Conservation (phyloP, 179 eudicot species). For the Patellifolia procumbens region DNA sequence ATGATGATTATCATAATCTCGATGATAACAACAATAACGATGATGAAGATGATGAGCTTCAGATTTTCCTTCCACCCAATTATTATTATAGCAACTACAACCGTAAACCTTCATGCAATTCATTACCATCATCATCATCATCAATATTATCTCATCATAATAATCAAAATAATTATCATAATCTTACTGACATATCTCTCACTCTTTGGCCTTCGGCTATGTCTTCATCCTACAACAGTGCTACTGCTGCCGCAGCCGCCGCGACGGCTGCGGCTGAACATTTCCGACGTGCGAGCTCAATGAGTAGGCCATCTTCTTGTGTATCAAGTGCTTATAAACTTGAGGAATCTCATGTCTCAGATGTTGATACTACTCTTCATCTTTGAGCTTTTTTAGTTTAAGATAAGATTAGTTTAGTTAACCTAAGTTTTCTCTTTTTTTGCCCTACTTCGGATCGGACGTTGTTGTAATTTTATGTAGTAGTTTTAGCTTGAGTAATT, state of each 20-base stretch:
- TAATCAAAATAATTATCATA: constrained; percentile 2
- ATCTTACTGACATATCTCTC: constrained; percentile 25
- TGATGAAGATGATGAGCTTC: constrained; percentile 23
- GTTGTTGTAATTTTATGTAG: constrained; percentile 18
- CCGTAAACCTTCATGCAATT: constrained; percentile 19
- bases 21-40: constrained; percentile 7
- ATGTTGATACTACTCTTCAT: constrained; percentile 85
- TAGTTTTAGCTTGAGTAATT: constrained; percentile 13
- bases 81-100: constrained; percentile 17
- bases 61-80: constrained; percentile 45
- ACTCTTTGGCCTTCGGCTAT: constrained; percentile 41
- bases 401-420: background rate
- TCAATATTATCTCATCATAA: constrained; percentile 2
- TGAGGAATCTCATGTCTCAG: constrained; percentile 38
- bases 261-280: background rate
- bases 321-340: constrained; percentile 15
- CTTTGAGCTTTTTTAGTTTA: constrained; percentile 35
- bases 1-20: background rate
- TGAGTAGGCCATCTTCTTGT: background rate
- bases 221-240: constrained; percentile 8
- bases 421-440: background rate
- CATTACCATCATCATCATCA: constrained; percentile 23
- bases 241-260: background rate
- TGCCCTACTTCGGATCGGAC: background rate
- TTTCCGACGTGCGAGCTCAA: background rate